Evolutionary conservation across 306 rosid genomes (phyloP).

Genomic region (Cucumis cinereus): DNA sequence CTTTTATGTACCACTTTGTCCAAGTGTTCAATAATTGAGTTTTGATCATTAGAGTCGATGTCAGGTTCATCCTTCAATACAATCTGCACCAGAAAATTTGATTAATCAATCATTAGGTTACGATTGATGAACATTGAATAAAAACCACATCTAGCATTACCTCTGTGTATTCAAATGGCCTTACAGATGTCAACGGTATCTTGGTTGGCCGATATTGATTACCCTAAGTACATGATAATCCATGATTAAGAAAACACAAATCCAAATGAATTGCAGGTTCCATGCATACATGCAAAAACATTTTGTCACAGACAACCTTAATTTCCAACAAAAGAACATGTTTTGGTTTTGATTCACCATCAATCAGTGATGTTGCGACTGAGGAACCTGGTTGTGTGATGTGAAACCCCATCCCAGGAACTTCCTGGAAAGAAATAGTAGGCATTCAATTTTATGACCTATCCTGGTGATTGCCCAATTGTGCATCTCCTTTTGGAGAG

Average conservation of each 20-base stretch:
- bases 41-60: conserved; percentile 78
- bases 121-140: conserved; percentile 7
- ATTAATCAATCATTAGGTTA: conserved; percentile 12
- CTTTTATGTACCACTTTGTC: conserved; percentile 60
- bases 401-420: conserved; percentile 99
- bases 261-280: background rate
- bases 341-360: conserved; percentile 97
- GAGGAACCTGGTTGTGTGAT: conserved; percentile 98
- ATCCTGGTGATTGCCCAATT: background rate
- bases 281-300: conserved; percentile 5
- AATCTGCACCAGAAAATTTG: conserved; percentile 41
- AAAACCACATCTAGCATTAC: conserved; percentile 24
- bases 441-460: conserved; percentile 13
- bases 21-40: conserved; percentile 83
- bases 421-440: conserved; percentile 48
- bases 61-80: conserved; percentile 76
- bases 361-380: conserved; percentile 95
- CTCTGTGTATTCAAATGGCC: conserved; percentile 93
- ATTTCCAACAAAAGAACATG: conserved; percentile 91
- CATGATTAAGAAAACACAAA: background rate
- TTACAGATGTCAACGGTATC: conserved; percentile 82
- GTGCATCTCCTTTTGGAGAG: background rate
- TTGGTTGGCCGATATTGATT: conserved; percentile 96
- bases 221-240: conserved; percentile 34
- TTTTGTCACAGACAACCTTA: conserved; percentile 45